phyloP scores from a whole-genome alignment of 148 eudicot species.

The Rhododendron henanense region DNA sequence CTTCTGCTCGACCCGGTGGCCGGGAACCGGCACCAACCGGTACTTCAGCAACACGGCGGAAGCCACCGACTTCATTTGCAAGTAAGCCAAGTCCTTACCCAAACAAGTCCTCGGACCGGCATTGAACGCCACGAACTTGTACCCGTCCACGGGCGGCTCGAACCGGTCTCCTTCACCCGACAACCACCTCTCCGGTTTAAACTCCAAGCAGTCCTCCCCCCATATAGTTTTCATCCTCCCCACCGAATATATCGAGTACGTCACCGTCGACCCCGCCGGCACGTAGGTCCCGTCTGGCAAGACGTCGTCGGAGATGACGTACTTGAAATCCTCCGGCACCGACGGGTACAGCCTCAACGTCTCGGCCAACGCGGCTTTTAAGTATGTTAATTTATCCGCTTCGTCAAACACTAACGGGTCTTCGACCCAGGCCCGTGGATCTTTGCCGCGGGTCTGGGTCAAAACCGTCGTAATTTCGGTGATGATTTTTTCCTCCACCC shows the following conservation, averaged over 20 bases:
- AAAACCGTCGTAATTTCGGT: slow-evolving; percentile 46
- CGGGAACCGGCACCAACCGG: slow-evolving; percentile 54
- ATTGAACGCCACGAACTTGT: slow-evolving; percentile 77
- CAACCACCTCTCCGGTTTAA: slow-evolving; percentile 86
- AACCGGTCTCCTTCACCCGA: slow-evolving; percentile 38
- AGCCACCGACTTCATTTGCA: slow-evolving; percentile 85
- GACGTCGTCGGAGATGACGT: slow-evolving; percentile 66
- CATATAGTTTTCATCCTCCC: slow-evolving; percentile 83
- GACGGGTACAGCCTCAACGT: slow-evolving; percentile 80
- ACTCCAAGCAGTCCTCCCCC: slow-evolving; percentile 91
- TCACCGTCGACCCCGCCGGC: slow-evolving; percentile 81
- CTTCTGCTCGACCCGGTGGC: slow-evolving; percentile 83
- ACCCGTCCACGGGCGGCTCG: slow-evolving; percentile 64
- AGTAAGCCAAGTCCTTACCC: slow-evolving; percentile 81
- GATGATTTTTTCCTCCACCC: slow-evolving; percentile 54
- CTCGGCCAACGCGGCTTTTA: slow-evolving; percentile 75
- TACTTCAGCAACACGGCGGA: slow-evolving; percentile 71
- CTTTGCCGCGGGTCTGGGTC: slow-evolving; percentile 52
- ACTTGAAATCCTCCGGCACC: slow-evolving; percentile 74
- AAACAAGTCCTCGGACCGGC: slow-evolving; percentile 87
- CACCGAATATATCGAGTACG: slow-evolving; percentile 77
- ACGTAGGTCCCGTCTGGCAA: slow-evolving; percentile 66
- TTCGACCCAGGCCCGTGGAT: slow-evolving; percentile 37
- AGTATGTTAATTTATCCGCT: slow-evolving; percentile 61
- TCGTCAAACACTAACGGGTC: slow-evolving; percentile 78